These are phyloP conservation scores for Coniochaeta hoffmannii DNA, from an alignment of 2,329 filamentous ascomycete genomes.

Conservation along the genomic window DNA sequence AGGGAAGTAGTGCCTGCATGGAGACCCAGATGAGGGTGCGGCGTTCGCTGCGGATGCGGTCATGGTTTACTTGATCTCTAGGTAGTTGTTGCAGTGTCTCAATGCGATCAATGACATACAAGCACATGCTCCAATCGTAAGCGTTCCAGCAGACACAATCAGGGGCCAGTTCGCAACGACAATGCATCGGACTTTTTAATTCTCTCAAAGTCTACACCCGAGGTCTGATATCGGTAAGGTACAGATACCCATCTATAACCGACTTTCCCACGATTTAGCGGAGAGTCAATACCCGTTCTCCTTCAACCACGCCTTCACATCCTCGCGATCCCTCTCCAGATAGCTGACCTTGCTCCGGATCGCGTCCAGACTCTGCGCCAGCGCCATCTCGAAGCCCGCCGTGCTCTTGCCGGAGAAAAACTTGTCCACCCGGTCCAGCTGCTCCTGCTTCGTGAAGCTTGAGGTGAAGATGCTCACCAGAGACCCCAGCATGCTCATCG, in stretches of 20 bases:
- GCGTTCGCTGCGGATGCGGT: too few relatives aligned
- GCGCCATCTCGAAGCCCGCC: conserved; percentile 75
- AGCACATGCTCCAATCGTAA: too few relatives aligned
- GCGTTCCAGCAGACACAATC: too few relatives aligned
- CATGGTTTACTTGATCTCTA: too few relatives aligned
- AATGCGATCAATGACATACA: too few relatives aligned
- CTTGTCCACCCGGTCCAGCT: conserved; percentile 65
- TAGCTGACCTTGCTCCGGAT: conserved; percentile 80
- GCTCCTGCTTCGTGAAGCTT: conserved; percentile 69
- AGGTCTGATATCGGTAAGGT: too few relatives aligned
- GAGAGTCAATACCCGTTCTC: conserved; percentile 21
- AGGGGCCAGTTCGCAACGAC: too few relatives aligned
- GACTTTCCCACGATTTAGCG: not conserved
- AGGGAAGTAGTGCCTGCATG: not conserved
- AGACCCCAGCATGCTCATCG: conserved; percentile 74
- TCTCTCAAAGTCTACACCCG: too few relatives aligned
- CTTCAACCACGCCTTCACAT: conserved; percentile 46
- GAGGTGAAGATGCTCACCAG: conserved; percentile 78
- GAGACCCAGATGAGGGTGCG: too few relatives aligned
- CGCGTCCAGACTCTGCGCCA: conserved; percentile 83
- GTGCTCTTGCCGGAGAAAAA: conserved; percentile 82
- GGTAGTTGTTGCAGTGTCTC: too few relatives aligned
- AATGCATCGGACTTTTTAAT: too few relatives aligned
- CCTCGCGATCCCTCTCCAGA: conserved; percentile 67
- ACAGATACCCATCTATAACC: not conserved